phyloP scores from a whole-genome alignment of 257 asterid species.

The Linaria vulgaris region DNA sequence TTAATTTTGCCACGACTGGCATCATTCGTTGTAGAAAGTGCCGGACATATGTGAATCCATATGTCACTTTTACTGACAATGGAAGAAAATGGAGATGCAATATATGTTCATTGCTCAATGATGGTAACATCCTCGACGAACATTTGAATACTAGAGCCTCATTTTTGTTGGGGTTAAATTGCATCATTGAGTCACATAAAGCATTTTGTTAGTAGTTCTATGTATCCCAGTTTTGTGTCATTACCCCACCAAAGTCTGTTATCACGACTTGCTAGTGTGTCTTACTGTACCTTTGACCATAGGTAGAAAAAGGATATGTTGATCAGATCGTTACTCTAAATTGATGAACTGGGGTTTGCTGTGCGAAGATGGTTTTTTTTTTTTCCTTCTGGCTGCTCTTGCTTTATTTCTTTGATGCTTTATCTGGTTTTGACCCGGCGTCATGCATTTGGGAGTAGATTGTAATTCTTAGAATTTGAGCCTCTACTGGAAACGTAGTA shows the following conservation, averaged over 20 bases:
- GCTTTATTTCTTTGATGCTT: not conserved
- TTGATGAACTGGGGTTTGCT: constrained; percentile 5
- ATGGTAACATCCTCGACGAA: constrained; percentile 44
- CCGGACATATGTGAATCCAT: constrained; percentile 82
- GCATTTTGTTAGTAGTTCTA: not conserved
- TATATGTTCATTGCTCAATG: constrained; percentile 71
- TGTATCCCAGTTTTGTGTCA: not conserved
- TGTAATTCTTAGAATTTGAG: constrained; percentile 11
- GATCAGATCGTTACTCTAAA: not conserved
- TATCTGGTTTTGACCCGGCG: constrained; percentile 3
- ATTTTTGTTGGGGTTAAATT: not conserved
- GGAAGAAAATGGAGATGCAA: constrained; percentile 94
- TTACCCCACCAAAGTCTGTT: not conserved
- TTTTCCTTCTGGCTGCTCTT: not conserved
- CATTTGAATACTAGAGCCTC: constrained; percentile 13
- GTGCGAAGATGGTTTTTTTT: not conserved
- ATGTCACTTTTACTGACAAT: constrained; percentile 61
- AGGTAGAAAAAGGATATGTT: not conserved
- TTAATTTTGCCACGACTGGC: constrained; percentile 68
- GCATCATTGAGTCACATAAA: not conserved
- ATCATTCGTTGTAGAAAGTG: constrained; percentile 82
- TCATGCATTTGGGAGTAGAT: constrained; percentile 6
- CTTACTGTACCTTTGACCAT: too few species aligned
- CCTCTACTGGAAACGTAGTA: too few species aligned
- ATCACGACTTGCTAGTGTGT: constrained; percentile 7